phyloP scores from a whole-genome alignment of 352 stramenopile genomes.

The Blastocystis sp. region DNA sequence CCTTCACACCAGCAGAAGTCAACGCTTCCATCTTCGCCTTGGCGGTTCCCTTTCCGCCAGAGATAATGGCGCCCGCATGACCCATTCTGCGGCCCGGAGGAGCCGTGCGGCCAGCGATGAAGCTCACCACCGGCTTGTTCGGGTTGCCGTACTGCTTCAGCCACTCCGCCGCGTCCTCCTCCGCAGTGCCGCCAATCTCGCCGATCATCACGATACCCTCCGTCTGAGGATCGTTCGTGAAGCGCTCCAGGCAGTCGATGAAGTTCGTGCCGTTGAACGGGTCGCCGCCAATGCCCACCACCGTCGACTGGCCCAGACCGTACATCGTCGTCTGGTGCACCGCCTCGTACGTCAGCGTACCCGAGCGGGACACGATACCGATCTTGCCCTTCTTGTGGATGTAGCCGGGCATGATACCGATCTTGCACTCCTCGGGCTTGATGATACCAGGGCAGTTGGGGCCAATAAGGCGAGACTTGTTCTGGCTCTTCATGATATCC shows the following conservation, averaged over 20 bases:
- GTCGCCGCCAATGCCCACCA: constrained; percentile 97
- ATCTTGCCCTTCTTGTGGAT: constrained; percentile 97
- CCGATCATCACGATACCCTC: constrained; percentile 99
- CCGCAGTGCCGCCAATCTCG: constrained; percentile 94
- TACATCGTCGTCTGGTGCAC: constrained; percentile 86
- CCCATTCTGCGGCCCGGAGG: constrained; percentile 95
- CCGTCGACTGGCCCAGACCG: constrained; percentile 94
- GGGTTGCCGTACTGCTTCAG: constrained; percentile 75
- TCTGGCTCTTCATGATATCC: constrained; percentile 86
- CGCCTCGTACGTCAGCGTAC: constrained; percentile 83
- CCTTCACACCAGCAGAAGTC: constrained; percentile 84
- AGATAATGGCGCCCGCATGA: constrained; percentile 97
- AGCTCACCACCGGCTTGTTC: constrained; percentile 98
- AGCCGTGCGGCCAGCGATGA: constrained; percentile 96
- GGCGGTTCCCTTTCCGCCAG: constrained; percentile 93
- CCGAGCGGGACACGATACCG: constrained; percentile 94
- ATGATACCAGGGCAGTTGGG: constrained; percentile 99
- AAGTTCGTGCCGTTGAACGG: constrained; percentile 99
- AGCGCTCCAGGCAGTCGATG: constrained; percentile 97
- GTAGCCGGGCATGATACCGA: constrained; percentile 99
- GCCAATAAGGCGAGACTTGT: constrained; percentile 91
- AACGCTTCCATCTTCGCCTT: constrained; percentile 94
- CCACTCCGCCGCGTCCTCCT: constrained; percentile 97
- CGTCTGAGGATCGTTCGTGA: constrained; percentile 97
- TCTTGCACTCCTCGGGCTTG: constrained; percentile 99